Percentiles rank a stretch among this genome's conserved stretches.
These are phyloP conservation scores for Panaeolus cyanescens DNA, from an alignment of 768 basidiomycete genomes.

Conservation along the genomic window DNA sequence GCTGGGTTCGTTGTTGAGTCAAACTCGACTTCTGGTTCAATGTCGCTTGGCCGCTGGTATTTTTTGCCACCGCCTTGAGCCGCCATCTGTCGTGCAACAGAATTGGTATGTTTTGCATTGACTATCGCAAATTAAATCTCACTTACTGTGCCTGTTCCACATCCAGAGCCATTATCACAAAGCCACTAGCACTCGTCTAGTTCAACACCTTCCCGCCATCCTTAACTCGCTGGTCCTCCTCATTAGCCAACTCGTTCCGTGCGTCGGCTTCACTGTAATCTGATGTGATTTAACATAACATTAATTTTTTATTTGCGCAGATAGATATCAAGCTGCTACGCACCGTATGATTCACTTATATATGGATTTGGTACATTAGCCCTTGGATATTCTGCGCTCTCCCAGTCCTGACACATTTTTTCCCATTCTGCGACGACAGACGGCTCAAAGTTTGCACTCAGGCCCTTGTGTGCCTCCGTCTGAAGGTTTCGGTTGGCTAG, in stretches of 20 bases:
- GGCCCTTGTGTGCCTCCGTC: constrained; percentile 8
- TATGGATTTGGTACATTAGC: constrained; percentile 14
- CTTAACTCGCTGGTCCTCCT: constrained; percentile 1
- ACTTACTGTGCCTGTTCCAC: constrained; percentile 16
- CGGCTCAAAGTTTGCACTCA: background rate
- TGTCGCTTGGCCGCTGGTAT: constrained; percentile 6
- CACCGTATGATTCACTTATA: background rate
- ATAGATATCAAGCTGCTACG: background rate
- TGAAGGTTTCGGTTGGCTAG: constrained; percentile 12
- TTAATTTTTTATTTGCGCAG: background rate
- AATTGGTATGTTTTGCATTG: background rate
- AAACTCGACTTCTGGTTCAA: constrained; percentile 6
- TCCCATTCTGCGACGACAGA: constrained; percentile 8
- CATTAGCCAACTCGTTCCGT: constrained; percentile 4
- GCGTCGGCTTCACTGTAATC: constrained; percentile 8
- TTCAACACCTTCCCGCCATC: background rate
- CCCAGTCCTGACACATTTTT: constrained; percentile 10
- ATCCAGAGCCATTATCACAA: constrained; percentile 10
- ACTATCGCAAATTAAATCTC: background rate
- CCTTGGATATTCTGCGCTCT: constrained; percentile 10
- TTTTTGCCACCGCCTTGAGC: background rate
- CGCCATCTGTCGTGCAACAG: constrained; percentile 7
- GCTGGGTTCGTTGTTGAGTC: constrained; percentile 9
- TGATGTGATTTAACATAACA: background rate
- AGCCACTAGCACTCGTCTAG: constrained; percentile 7